Evolutionary conservation across 2,329 filamentous ascomycete genomes (phyloP).

Genomic region (Juglanconis sp.): DNA sequence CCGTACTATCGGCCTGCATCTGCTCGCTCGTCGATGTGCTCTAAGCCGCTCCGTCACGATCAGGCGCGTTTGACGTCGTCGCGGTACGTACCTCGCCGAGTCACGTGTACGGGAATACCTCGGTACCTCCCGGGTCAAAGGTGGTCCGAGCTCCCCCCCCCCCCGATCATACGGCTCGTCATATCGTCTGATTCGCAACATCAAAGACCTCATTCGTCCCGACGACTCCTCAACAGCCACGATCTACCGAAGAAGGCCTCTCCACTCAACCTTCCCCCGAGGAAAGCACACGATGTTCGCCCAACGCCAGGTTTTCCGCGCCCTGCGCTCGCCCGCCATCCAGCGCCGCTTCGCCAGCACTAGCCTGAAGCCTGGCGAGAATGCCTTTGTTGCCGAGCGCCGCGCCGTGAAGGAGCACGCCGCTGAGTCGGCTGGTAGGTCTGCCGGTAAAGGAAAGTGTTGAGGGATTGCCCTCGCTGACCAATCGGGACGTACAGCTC

Average conservation of each 20-base stretch:
- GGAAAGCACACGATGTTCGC: constrained; percentile 52
- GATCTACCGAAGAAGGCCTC: not conserved
- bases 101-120: not conserved
- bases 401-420: constrained; percentile 89
- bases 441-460: not conserved
- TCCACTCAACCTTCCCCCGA: not conserved
- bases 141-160: not conserved
- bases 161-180: not conserved
- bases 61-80: not conserved
- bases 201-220: not conserved
- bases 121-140: not conserved
- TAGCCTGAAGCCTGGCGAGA: constrained; percentile 59
- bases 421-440: constrained; percentile 75
- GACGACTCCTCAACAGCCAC: not conserved
- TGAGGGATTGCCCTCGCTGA: constrained; percentile 27
- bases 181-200: not conserved
- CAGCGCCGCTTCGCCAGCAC: constrained; percentile 72
- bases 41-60: not conserved
- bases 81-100: not conserved
- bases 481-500: constrained; percentile 53
- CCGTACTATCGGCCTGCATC: not conserved
- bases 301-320: constrained; percentile 59
- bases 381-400: constrained; percentile 91
- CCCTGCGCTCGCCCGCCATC: constrained; percentile 52
- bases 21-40: not conserved